A percentile compares a stretch with the other conserved stretches of the same genome.
Evolutionary conservation across 2,329 filamentous ascomycete species (phyloP).

Genomic region (Pezicula radicicola): DNA sequence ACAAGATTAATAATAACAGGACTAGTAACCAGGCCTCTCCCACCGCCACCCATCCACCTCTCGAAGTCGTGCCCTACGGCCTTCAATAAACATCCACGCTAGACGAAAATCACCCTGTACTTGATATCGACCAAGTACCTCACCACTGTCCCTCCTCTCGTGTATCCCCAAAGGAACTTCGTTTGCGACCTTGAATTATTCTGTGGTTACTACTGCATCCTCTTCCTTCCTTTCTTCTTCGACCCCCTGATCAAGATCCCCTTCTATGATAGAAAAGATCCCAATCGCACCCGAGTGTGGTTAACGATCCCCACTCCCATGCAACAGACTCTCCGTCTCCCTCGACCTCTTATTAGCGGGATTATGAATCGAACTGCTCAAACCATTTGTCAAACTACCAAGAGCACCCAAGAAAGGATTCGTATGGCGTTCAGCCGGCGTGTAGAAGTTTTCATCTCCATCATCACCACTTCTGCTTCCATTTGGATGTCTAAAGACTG

Average conservation of each 20-base stretch:
- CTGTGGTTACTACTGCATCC: not conserved
- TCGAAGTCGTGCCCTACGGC: conserved; percentile 15
- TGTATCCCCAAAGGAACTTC: not conserved
- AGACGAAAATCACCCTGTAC: conserved; percentile 6
- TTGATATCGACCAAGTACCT: not conserved
- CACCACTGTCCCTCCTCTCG: not conserved
- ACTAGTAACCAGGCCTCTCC: not conserved
- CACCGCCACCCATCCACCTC: conserved; percentile 2
- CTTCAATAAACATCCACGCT: conserved; percentile 18
- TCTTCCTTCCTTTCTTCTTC: not conserved
- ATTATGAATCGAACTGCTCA: conserved; percentile 15
- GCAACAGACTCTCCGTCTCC: conserved; percentile 1
- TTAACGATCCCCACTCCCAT: conserved; percentile 1
- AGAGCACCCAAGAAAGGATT: conserved; percentile 13
- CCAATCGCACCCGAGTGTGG: conserved; percentile 4
- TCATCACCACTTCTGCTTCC: not conserved
- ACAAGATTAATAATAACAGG: too few relatives aligned
- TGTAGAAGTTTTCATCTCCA: not conserved
- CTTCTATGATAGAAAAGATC: not conserved
- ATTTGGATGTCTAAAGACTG: conserved; percentile 6
- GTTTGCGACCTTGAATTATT: not conserved
- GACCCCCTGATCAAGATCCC: not conserved
- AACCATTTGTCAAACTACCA: conserved; percentile 5
- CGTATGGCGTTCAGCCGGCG: not conserved
- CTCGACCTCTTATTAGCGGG: conserved; percentile 5